Evolutionary conservation across 495 filamentous ascomycete genomes (phyloP), one percentile per base, ranked within the genome.

Genomic region (Daldinia vernicosa): DNA sequence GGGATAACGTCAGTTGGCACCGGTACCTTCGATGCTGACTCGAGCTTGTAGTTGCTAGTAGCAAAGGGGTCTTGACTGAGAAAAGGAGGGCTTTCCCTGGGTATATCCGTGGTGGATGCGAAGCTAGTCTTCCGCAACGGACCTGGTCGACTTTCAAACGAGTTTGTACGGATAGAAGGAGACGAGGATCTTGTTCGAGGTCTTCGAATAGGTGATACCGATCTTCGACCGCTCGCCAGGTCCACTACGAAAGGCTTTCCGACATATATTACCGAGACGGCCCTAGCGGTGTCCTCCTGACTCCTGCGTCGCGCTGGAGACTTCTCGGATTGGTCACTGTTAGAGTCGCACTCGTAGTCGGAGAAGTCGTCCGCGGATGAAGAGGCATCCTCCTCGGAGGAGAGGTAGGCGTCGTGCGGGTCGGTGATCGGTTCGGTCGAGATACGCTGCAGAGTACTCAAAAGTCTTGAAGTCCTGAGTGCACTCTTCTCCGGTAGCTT

Each of bases 301-400:
- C 81, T 84, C 68, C 45, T 75, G 30, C 82, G 71, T 28, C 77
- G 67, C 27, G 73, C 67, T 14, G 77, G 75, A 6, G 78, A 81
- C 11, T 77, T 58, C 22, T 78, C 75, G 26, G 69, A 68, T 67
- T 79, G 78, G 33, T 82, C 79, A 54, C 74, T 76, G 50, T 71
- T 78, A 57, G 82, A 82, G 58, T 84, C 83, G 74, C 77, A 84
- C 70, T 77, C 82, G 70, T 81, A 82, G 67, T 84, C 83, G 55
- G 83, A 85, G 52, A 82, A 83, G 72, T 84, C 83, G 67, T 84
- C 83, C 26, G 83, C 80, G 28, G 82, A 80, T 0, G 83, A 84
- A 15, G 83, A 85, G 50, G 78, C 83, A 51, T 84, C 82, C 67
- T 85, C 83, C 56, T 85, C 83, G 5, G 83, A 84, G 8, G 83